Evolutionary conservation across 139 green algal genomes (phyloP), one percentile per base, ranked within the genome.

Genomic region (Chlorella sp.): DNA sequence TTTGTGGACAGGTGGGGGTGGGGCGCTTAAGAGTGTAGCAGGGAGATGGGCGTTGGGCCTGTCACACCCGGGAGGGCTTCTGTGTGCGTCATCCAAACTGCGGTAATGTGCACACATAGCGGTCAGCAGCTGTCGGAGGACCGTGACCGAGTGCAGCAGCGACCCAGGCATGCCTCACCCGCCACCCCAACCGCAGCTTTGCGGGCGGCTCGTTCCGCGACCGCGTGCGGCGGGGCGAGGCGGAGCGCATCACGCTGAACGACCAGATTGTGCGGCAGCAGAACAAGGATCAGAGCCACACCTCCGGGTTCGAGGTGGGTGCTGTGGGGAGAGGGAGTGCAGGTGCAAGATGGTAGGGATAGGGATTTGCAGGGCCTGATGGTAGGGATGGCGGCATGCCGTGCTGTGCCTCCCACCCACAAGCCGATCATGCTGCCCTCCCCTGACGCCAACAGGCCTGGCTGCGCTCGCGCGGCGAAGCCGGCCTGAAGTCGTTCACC

Each of bases 211-310:
- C n/a, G 64, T 84, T 64, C 79, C 64, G 79, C 7, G 89, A 95
- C 84, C 85, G 83, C n/a, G 40, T 87, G 24, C 65, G 81, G 24
- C 62, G 87, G 22, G 69, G 84, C 26, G 84, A 88, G 34, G 67
- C 70, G 60, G 84, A 90, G 46, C 68, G 80, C 8, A 51, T 70
- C 30, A 91, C 84, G 38, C 76, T 97, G 34, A 89, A 87, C 6
- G 94, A 97, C n/a, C 92, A 95, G 83, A 92, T 97, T 72, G 84
- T 87, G 2, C 78, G 94, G n/a, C 82, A 85, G 38, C 94, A 94
- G 44, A 72, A 80, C 19, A 44, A 87, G 17, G 79, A 84, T 8
- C 84, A 92, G 70, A 94, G 89, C 62, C 94, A 97, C 84, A 94
- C 91, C 9, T 87, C 94, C 22, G 92, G 92, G 30, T 96, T 97